Conservation (phyloP, 169 alveolate genomes). For the Plasmodium yoelii region DNA sequence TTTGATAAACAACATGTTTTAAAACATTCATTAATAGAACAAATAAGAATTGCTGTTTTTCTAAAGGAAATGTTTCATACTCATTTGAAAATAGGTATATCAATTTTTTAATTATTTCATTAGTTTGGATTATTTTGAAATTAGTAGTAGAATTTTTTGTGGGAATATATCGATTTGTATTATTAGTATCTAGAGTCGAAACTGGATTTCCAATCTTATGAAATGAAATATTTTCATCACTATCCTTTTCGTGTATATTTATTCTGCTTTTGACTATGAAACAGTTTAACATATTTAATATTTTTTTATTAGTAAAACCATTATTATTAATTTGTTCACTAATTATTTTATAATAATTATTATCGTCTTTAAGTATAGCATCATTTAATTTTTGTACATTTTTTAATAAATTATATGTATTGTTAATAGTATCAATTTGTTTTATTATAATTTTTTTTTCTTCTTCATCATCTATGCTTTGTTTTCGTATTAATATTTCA, state of each 20-base stretch:
- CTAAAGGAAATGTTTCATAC: conserved; percentile 29
- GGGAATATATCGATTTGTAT: background rate
- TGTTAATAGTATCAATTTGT: conserved; percentile 49
- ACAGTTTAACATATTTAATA: conserved; percentile 37
- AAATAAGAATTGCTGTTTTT: conserved; percentile 72
- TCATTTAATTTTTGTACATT: conserved; percentile 67
- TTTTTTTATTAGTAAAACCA: conserved; percentile 50
- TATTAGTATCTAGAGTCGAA: background rate
- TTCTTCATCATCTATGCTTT: conserved; percentile 73
- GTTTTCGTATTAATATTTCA: conserved; percentile 64
- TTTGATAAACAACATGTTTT: conserved; percentile 9
- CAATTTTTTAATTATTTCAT: conserved; percentile 33
- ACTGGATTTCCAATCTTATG: background rate
- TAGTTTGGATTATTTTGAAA: conserved; percentile 56
- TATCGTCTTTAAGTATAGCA: conserved; percentile 35
- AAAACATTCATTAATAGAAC: conserved; percentile 61
- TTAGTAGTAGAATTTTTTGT: background rate
- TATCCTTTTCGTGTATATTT: conserved; percentile 31
- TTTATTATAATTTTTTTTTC: conserved; percentile 51
- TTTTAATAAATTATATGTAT: conserved; percentile 45
- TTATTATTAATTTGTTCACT: conserved; percentile 46
- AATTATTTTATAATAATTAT: conserved; percentile 43
- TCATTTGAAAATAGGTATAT: conserved; percentile 14
- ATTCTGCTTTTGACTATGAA: conserved; percentile 45
- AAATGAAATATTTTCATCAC: background rate